Evolutionary conservation across 176 grass and related monocot genomes (phyloP).

Genomic region (Oryza glaberrima): DNA sequence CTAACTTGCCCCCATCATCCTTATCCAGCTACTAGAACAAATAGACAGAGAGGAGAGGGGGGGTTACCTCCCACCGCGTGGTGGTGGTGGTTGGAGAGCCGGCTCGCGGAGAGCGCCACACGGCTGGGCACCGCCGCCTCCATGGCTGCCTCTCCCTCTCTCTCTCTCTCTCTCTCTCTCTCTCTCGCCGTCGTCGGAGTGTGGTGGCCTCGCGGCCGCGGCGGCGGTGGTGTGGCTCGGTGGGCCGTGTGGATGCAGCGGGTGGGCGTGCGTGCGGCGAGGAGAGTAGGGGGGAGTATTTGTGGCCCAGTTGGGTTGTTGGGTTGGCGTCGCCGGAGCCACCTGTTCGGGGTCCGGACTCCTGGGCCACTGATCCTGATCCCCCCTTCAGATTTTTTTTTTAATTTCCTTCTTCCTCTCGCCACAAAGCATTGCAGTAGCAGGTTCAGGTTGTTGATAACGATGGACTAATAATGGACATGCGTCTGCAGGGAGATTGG

Average conservation of each 20-base stretch:
- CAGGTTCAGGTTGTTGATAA: not conserved
- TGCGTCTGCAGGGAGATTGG: too few relatives aligned
- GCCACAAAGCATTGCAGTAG: not conserved
- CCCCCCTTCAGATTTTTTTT: constrained; percentile 31
- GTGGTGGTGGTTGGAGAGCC: constrained; percentile 8
- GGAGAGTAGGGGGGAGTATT: constrained; percentile 17
- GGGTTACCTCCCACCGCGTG: constrained; percentile 30
- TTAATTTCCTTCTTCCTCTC: not conserved
- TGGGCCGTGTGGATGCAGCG: constrained; percentile 20
- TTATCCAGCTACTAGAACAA: too few relatives aligned
- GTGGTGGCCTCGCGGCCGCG: not conserved
- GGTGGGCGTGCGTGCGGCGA: not conserved
- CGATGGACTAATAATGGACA: too few relatives aligned
- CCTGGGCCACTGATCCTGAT: constrained; percentile 43
- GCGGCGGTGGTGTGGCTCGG: constrained; percentile 13
- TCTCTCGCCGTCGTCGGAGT: constrained; percentile 17
- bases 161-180: too few relatives aligned
- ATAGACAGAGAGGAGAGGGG: too few relatives aligned
- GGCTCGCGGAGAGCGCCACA: constrained; percentile 37
- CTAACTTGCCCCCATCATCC: not conserved
- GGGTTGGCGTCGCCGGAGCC: constrained; percentile 6
- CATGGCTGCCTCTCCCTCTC: constrained; percentile 1
- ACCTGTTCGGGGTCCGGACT: not conserved
- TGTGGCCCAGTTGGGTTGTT: constrained; percentile 46
- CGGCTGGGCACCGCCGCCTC: constrained; percentile 47